Percentiles rank a stretch among this genome's conserved stretches.
Conservation (phyloP, 768 basidiomycete species). For the Hericium alpestre region DNA sequence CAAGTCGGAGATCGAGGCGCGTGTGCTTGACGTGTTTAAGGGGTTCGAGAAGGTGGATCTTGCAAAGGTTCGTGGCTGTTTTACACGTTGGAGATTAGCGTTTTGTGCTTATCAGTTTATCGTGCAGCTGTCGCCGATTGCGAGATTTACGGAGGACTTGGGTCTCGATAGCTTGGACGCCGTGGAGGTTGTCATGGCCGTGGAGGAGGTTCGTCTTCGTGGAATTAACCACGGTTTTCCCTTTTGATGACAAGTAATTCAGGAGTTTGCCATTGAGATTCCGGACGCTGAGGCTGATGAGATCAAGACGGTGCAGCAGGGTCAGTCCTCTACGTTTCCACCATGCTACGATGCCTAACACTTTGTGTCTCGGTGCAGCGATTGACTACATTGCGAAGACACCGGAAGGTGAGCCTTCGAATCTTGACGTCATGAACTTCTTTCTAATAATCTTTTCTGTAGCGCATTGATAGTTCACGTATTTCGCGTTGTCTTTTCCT, state of each 20-base stretch:
- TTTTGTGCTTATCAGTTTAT: too few relatives aligned
- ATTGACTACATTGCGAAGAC: conserved; percentile 3
- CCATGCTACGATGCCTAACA: background rate
- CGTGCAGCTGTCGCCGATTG: conserved; percentile 48
- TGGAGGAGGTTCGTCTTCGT: conserved; percentile 64
- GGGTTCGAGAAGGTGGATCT: conserved; percentile 82
- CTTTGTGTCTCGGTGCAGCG: conserved; percentile 3
- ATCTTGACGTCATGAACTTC: background rate
- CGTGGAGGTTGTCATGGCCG: conserved; percentile 97
- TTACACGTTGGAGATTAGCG: conserved; percentile 1
- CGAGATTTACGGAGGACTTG: conserved; percentile 72
- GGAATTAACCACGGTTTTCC: background rate
- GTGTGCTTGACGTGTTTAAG: conserved; percentile 77
- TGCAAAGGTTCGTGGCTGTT: conserved; percentile 39
- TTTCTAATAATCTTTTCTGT: background rate
- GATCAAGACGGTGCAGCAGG: conserved; percentile 86
- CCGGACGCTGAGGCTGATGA: conserved; percentile 94
- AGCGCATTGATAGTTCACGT: background rate
- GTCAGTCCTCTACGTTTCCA: conserved; percentile 30
- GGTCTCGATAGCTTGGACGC: conserved; percentile 93
- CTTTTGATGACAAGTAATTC: conserved; percentile 5
- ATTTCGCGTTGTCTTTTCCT: background rate
- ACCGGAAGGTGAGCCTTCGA: conserved; percentile 18
- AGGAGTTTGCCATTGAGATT: conserved; percentile 98
- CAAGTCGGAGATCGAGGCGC: conserved; percentile 55